Evolutionary conservation across 495 filamentous ascomycete genomes (phyloP), one percentile per base, ranked within the genome.

Genomic region (Paragyromitra xinjiangensis): DNA sequence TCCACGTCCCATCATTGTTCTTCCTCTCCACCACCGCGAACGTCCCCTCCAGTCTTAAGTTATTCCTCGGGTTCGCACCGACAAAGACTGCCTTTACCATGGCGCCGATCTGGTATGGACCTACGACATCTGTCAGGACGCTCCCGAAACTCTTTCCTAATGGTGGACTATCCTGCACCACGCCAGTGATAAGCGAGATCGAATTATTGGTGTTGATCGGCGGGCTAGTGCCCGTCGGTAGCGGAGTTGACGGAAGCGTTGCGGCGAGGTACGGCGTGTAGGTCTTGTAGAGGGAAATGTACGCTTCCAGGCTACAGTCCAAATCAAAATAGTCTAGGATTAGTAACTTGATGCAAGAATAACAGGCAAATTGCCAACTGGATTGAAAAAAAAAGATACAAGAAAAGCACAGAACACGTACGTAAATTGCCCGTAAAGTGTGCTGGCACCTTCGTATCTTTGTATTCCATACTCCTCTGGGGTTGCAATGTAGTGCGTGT

Each of bases 401-500:
- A 58, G 67, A 72, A 61, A 69, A 65, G 53, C 61, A 66, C 61
- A 73, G 70, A 63, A 67, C 65, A 78, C 74, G 67, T 82, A 81
- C 22, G 93, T 97, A 81, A 94, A 90, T n/a, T 93, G 93, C 0
- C 95, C 95, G 84, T 97, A 97, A 37, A 98, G 89, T 3, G 95
- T 99, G 34, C 93, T 96, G 16, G 94, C 95, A 63, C 95, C 95
- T 85, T 99, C 95, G 84, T 98, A 98, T 62, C 95, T 90, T 84
- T 99, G 95, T 67, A 94, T 88, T 16, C 83, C 83, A 82, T 98
- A 99, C 81, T 99, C 95, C 82, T 98, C 93, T 79, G 93, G 90
- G 0, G 95, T 99, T 9, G 93, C 85, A 84, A 97, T 96, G 83
- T 99, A 99, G 83, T 99, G 95, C 14, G 95, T 94, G 83, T 99